phyloP scores from a whole-genome alignment of 2,329 filamentous ascomycete genomes.

The Cladophialophora immunda region DNA sequence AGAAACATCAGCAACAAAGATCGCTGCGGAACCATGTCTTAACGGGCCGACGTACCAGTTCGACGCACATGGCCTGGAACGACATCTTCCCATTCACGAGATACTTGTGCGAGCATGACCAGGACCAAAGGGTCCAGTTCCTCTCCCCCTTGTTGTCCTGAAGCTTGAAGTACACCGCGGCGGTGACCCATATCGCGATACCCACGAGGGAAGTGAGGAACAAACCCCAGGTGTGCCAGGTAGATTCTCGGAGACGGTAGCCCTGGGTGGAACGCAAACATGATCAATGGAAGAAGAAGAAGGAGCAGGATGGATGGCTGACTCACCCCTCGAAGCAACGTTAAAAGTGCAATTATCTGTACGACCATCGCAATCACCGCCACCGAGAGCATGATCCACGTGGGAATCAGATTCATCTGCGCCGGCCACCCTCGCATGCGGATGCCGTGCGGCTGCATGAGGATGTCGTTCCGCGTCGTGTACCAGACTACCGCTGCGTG shows the following conservation, averaged over 20 bases:
- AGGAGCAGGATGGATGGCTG: too few species aligned
- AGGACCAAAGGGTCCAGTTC: conserved; percentile 26
- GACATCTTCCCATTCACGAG: conserved; percentile 25
- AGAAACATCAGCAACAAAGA: neutral
- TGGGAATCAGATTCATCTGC: conserved; percentile 17
- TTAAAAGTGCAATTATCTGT: conserved; percentile 16
- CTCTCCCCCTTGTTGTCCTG: conserved; percentile 17
- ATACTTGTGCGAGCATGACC: conserved; percentile 21
- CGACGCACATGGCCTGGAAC: conserved; percentile 23
- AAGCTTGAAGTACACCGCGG: conserved; percentile 29
- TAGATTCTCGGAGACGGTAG: conserved; percentile 20
- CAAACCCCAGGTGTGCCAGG: conserved; percentile 14
- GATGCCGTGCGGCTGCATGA: conserved; percentile 11
- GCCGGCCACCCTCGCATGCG: conserved; percentile 21
- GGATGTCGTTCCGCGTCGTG: conserved; percentile 17
- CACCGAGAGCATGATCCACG: conserved; percentile 23
- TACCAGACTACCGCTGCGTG: conserved; percentile 20
- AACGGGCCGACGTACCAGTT: conserved; percentile 21
- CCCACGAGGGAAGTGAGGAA: conserved; percentile 19
- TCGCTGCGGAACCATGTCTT: too few species aligned
- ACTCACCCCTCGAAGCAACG: conserved; percentile 10
- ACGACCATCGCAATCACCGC: conserved; percentile 15
- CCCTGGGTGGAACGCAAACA: neutral
- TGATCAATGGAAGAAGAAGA: conserved; percentile 3
- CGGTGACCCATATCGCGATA: conserved; percentile 19